Conservation (phyloP, 2,329 filamentous ascomycete genomes). For the Colletotrichum horii region DNA sequence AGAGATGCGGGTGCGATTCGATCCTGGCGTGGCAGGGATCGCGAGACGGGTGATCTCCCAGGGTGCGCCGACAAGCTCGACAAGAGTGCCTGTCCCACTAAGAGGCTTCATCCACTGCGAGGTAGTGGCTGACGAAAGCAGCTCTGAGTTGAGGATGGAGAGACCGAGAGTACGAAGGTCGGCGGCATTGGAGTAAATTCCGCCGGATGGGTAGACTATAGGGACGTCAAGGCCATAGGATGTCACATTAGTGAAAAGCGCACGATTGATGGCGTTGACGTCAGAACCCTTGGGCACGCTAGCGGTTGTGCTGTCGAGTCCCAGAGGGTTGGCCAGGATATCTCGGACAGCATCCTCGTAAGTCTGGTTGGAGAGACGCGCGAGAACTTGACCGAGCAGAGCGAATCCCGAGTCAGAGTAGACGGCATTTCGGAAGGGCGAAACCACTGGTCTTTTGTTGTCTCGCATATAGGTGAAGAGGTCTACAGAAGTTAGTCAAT, state of each 20-base stretch:
- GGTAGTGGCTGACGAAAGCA: constrained; percentile 2
- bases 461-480: not conserved
- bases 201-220: not conserved
- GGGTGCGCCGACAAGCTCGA: constrained; percentile 20
- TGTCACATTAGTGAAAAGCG: not conserved
- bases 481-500: not conserved
- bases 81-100: constrained; percentile 15
- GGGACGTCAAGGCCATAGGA: not conserved
- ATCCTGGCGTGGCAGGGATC: constrained; percentile 13
- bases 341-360: not conserved
- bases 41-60: constrained; percentile 26
- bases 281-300: not conserved
- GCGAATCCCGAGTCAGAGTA: constrained; percentile 2
- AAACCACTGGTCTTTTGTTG: not conserved
- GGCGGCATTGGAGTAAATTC: not conserved
- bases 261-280: not conserved
- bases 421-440: not conserved
- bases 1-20: constrained; percentile 30
- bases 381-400: not conserved
- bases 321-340: constrained; percentile 8
- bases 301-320: not conserved
- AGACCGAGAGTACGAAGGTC: constrained; percentile 21
- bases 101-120: constrained; percentile 26
- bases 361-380: not conserved
- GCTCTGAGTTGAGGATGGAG: constrained; percentile 24